A percentile compares a stretch with the other conserved stretches of the same genome.
Evolutionary conservation across 148 eudicot species (phyloP).

Genomic region (Euryodendron excelsum): DNA sequence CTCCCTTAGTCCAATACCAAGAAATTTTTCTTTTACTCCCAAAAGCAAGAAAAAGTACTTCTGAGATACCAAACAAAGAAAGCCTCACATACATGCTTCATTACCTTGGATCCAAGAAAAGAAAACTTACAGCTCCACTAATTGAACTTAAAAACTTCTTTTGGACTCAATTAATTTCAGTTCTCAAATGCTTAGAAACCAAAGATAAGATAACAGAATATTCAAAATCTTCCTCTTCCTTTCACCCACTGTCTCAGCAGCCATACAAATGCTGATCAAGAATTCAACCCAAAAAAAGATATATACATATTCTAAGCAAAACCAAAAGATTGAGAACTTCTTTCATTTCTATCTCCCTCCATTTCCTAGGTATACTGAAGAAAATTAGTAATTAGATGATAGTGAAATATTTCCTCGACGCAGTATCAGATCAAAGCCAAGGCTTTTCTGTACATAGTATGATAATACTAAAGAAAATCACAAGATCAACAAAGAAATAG

Average conservation of each 20-base stretch:
- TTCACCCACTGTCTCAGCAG: background rate
- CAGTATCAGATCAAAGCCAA: background rate
- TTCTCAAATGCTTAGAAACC: background rate
- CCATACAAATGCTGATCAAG: background rate
- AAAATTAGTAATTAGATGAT: background rate
- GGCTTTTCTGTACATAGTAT: background rate
- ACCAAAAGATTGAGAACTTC: background rate
- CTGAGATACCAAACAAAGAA: background rate
- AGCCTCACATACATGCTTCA: background rate
- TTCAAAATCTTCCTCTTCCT: slow-evolving; percentile 1
- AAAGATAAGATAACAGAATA: background rate
- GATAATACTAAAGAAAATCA: background rate
- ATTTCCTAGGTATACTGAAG: background rate
- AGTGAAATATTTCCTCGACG: background rate
- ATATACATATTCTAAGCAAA: background rate
- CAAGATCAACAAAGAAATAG: background rate
- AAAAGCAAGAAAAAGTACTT: background rate
- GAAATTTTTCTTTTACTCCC: background rate
- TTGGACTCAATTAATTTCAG: background rate
- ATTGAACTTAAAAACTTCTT: background rate
- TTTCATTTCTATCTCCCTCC: background rate
- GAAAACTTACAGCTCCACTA: background rate
- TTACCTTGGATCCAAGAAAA: slow-evolving; percentile 8
- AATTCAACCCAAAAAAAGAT: background rate
- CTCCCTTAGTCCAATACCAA: slow-evolving; percentile 1